Conservation (phyloP, 2,329 filamentous ascomycete species). For the Colletotrichum cordylinicola region DNA sequence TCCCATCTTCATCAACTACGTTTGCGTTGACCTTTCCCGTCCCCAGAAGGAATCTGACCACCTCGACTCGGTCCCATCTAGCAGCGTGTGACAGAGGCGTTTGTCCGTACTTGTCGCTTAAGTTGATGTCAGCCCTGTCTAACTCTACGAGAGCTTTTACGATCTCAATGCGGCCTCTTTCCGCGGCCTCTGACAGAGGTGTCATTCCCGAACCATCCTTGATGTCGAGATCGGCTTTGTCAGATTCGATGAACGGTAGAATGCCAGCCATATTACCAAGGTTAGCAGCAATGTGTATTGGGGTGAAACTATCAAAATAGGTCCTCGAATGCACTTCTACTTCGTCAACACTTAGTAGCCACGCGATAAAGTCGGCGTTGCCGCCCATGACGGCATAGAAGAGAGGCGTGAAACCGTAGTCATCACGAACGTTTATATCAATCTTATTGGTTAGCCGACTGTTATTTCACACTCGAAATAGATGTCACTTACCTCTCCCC, state of each 20-base stretch:
- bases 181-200: not conserved
- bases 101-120: fast-evolving
- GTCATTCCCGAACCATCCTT: not conserved
- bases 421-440: not conserved
- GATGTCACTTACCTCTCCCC: not conserved
- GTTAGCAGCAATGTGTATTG: fast-evolving
- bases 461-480: fast-evolving
- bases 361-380: not conserved
- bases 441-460: fast-evolving
- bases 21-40: not conserved
- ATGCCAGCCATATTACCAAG: not conserved
- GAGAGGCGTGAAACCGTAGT: not conserved
- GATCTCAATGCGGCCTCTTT: not conserved
- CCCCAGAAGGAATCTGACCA: not conserved
- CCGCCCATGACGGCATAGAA: not conserved
- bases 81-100: not conserved
- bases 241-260: not conserved
- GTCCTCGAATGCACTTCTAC: not conserved
- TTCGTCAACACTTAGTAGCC: not conserved
- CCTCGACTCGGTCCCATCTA: fast-evolving
- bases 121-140: not conserved
- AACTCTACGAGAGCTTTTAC: not conserved
- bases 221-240: fast-evolving
- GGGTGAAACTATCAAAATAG: not conserved
- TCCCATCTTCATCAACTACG: fast-evolving